Evolutionary conservation across 2,329 filamentous ascomycete species (phyloP), one percentile per base, ranked within the genome.

Genomic region (Clathrospora elynae): DNA sequence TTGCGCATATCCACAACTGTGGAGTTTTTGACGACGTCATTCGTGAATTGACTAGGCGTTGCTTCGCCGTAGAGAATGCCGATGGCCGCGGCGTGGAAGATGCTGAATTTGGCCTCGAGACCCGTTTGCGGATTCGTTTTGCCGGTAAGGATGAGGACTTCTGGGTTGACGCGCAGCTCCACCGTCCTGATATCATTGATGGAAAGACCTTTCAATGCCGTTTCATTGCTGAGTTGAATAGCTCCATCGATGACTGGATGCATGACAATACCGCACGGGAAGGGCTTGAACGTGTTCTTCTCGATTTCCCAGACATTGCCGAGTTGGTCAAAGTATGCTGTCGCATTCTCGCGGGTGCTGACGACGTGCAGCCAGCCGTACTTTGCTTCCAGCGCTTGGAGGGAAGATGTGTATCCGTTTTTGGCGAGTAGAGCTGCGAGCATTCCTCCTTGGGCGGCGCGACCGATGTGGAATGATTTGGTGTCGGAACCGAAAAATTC

Each of bases 401-500:
- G 51, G 2, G 74, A 76, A 52, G 73, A 76, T 1, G 75, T 80
- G 53, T 74, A 81, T 2, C 75, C 78, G 24, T 76, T 69, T 43
- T 64, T 57, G 0, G 78, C 78, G 8, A 79, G 56, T 4, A 76
- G 33, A 3, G 71, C 72, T 28, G 76, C 73, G 19, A 79, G 50
- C 17, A 81, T 63, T 0, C 78, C 79, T 38, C 72, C 75, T 54
- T 80, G 76, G 0, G 78, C 76, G 7, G 78, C 77, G 2, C 78
- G 73, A 0, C 78, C 78, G 2, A 75, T 67, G 57, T 82, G 78
- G 50, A 81, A 80, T 2, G 75, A 75, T 55, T 82, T 81, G 6
- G 76, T 79, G 57, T 81, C 75, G 8, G 73, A 75, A 8, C 79
- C 79, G 45, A 81, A 81, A 71, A 78, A 77, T 46, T 78, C 78